Base-by-base conservation (phyloP, 768 basidiomycete genomes). In the Astraeus odoratus region DNA sequence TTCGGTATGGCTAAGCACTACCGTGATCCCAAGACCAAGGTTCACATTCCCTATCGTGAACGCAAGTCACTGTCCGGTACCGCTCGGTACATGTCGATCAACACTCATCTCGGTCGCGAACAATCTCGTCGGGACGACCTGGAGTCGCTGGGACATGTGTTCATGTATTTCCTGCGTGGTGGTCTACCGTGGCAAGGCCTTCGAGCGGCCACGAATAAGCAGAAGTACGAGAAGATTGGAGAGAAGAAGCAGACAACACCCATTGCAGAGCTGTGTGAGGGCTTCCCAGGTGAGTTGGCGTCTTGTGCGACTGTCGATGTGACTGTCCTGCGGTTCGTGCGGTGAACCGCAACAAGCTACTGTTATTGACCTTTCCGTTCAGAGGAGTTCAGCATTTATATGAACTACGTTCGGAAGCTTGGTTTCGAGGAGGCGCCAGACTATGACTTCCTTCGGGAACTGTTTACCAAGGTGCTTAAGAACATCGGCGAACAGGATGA, bases 1-100 rank as follows among this genome's bases (percentile, higher is more conserved):
- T 97, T 99, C 60, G 95, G 95, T 50, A 98, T 98, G 96, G 95
- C 95, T 41, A 99, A 99, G 67, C 93, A 97, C 67, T 98, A 97
- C 64, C 83, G 96, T 45, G 96, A 99, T 66, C 95, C 95, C 0
- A 97, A 95, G 70, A 92, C 91, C 15, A 96, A 92, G 63, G 80
- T 88, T 46, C 95, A 99, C 67, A 99, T 99, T 50, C 95, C 96
- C n/a, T 99, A 99, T 68, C 82, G 96, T 54, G 95, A 99, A 64
- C 82, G 96, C 57, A 99, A 98, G 74, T 92, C 88, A 44, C 70
- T 98, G 39, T 92, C 89, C 13, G 95, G 95, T 12, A 98, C 95
- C 26, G 95, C 96, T 41, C 83, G 95, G 34, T 99, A 99, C 72
- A 99, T 99, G 95, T 91, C 87, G 39, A 99, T 98, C 75, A 99